Percentiles rank a stretch among this genome's conserved stretches.
Evolutionary conservation across 768 basidiomycete genomes (phyloP).

Genomic region (Leucogyrophana mollusca): DNA sequence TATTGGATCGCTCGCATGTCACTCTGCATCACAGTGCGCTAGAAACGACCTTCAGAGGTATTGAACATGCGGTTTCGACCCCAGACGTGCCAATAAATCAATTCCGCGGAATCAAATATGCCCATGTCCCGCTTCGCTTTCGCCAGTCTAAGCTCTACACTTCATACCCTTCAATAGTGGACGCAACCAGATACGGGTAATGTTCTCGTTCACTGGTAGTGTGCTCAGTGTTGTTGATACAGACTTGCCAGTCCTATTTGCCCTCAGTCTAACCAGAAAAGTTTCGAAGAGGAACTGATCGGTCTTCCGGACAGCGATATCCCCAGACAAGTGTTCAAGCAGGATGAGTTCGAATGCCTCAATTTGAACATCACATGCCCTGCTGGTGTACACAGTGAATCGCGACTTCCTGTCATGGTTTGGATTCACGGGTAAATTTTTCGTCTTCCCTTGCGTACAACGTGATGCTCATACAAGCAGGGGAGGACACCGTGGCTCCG

Average conservation of each 20-base stretch:
- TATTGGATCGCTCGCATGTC: slow-evolving; percentile 23
- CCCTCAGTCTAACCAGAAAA: slow-evolving; percentile 54
- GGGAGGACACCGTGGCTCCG: slow-evolving; percentile 70
- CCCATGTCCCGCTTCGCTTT: slow-evolving; percentile 69
- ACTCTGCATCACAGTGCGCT: slow-evolving; percentile 53
- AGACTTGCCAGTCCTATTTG: slow-evolving; percentile 60
- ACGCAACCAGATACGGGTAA: slow-evolving; percentile 69
- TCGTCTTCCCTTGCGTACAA: slow-evolving; percentile 6
- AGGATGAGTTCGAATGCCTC: slow-evolving; percentile 78
- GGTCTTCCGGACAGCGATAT: slow-evolving; percentile 52
- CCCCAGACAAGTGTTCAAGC: slow-evolving; percentile 53
- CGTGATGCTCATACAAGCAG: slow-evolving; percentile 35
- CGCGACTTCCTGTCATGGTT: slow-evolving; percentile 73
- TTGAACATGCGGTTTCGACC: slow-evolving; percentile 61
- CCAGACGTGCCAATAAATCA: slow-evolving; percentile 59
- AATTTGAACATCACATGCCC: slow-evolving; percentile 82
- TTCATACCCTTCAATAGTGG: slow-evolving; percentile 54
- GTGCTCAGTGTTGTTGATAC: slow-evolving; percentile 5
- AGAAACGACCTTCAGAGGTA: slow-evolving; percentile 63
- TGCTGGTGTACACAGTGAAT: slow-evolving; percentile 48
- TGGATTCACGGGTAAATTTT: slow-evolving; percentile 80
- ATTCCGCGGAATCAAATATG: slow-evolving; percentile 79
- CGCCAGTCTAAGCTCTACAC: slow-evolving; percentile 66
- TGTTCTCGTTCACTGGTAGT: slow-evolving; percentile 17
- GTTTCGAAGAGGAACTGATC: slow-evolving; percentile 61